Percentiles rank a stretch among this genome's conserved stretches.
phyloP scores from a whole-genome alignment of 2,329 filamentous ascomycete genomes.

The Cladorrhinum sp. region DNA sequence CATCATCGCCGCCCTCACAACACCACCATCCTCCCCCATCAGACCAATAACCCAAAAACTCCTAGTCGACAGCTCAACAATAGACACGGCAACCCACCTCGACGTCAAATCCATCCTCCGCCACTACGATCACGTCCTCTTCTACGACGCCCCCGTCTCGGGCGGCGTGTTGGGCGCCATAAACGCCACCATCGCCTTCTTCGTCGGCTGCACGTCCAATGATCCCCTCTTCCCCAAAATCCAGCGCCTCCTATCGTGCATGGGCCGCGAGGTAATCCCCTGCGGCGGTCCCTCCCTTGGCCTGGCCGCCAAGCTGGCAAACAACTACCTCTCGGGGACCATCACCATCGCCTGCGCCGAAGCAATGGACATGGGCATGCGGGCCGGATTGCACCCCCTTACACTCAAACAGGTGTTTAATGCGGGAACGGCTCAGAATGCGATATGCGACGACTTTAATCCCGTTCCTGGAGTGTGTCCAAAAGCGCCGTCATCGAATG shows the following conservation, averaged over 20 bases:
- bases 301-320: slow-evolving; percentile 57
- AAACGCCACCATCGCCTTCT: slow-evolving; percentile 36
- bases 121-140: slow-evolving; percentile 21
- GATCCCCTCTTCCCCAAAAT: slow-evolving; percentile 36
- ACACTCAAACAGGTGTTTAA: slow-evolving; percentile 38
- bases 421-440: slow-evolving; percentile 32
- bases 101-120: slow-evolving; percentile 17
- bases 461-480: slow-evolving; percentile 35
- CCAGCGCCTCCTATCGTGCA: slow-evolving; percentile 43
- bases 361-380: slow-evolving; percentile 60
- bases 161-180: slow-evolving; percentile 35
- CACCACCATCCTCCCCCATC: slow-evolving; percentile 20
- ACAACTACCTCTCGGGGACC: slow-evolving; percentile 59
- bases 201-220: slow-evolving; percentile 31
- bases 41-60: too few species aligned
- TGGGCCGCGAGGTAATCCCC: slow-evolving; percentile 53
- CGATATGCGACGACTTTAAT: slow-evolving; percentile 33
- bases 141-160: slow-evolving; percentile 38
- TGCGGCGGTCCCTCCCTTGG: slow-evolving; percentile 56
- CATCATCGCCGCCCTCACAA: slow-evolving; percentile 41
- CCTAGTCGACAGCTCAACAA: slow-evolving; percentile 72
- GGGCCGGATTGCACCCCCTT: slow-evolving; percentile 52
- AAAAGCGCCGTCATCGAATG: slow-evolving; percentile 31
- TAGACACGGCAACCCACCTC: slow-evolving; percentile 57
- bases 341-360: slow-evolving; percentile 58